Base-by-base conservation (phyloP, 345 rosid genomes). In the Garcia nutans region DNA sequence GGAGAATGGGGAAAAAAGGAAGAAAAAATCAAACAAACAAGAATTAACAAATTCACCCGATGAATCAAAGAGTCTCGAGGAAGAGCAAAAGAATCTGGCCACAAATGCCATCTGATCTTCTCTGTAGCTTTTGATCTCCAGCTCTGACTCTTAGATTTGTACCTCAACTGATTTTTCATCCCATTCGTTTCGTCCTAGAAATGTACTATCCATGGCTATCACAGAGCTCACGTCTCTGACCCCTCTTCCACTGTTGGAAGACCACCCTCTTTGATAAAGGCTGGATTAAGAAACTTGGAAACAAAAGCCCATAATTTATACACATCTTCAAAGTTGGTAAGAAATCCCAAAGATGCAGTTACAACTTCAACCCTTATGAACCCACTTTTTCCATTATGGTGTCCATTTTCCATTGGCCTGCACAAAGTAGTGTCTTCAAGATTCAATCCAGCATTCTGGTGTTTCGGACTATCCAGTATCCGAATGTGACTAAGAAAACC, bases 291-390 rank as follows among this genome's bases (percentile, higher is more conserved):
- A 83, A 96, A 96, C 89, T 91, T 96, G 0, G 98, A 92, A 55
- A 91, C 91, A 56, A 96, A 93, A 47, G 84, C 88, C 99, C 98
- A 96, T 77, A 96, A 72, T 80, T 88, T 90, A 86, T 90, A 91
- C 62, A 96, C 98, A 83, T 96, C 99, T 83, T 93, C 98, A 73
- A 96, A 96, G 88, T 96, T 90, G 24, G 97, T 93, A 77, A 96
- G 84, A 83, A 96, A 96, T 76, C 99, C 90, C 0, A 96, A 92
- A 41, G 99, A 96, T 68, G 97, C 98, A 22, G 99, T 93, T 76
- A 92, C 95, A 71, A 96, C 99, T 79, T 96, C 97, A 12, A 92
- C 88, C 79, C 97, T 77, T 28, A 92, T 72, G 79, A 93, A 93
- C 15, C 89, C 92, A 8, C 80, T 84, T 80, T 83, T 91, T 69